phyloP scores from a whole-genome alignment of 768 basidiomycete species.

The Nevesoporus exiguus region DNA sequence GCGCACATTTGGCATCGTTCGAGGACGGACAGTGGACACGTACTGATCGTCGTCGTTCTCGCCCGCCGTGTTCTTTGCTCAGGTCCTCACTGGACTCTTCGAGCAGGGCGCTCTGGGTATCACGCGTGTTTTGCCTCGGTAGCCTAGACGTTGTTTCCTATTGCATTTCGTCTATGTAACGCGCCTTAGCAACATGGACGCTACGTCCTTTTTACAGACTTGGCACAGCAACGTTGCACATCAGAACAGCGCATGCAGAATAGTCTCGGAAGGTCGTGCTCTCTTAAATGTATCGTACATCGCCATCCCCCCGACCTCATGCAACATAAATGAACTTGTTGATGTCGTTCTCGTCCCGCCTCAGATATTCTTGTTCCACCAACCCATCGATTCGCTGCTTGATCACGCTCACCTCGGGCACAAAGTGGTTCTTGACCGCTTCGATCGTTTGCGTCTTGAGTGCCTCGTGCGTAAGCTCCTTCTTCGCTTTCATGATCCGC shows the following conservation, averaged over 20 bases:
- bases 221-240: background rate
- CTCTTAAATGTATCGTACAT: background rate
- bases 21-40: background rate
- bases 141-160: background rate
- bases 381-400: constrained; percentile 80
- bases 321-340: constrained; percentile 80
- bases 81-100: background rate
- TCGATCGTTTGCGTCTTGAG: constrained; percentile 82
- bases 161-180: background rate
- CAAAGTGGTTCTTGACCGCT: constrained; percentile 84
- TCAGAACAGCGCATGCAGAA: background rate
- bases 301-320: constrained; percentile 25
- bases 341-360: constrained; percentile 68
- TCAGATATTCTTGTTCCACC: constrained; percentile 85
- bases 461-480: constrained; percentile 75
- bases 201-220: background rate
- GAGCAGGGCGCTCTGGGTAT: background rate
- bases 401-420: constrained; percentile 78
- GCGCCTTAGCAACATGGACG: background rate
- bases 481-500: constrained; percentile 91
- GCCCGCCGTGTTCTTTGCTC: background rate
- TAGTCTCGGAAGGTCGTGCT: background rate
- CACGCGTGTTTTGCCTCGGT: background rate
- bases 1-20: background rate
- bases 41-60: background rate